Evolutionary conservation across 2,329 filamentous ascomycete genomes (phyloP), one percentile per base, ranked within the genome.

Genomic region (Phialophora chinensis): DNA sequence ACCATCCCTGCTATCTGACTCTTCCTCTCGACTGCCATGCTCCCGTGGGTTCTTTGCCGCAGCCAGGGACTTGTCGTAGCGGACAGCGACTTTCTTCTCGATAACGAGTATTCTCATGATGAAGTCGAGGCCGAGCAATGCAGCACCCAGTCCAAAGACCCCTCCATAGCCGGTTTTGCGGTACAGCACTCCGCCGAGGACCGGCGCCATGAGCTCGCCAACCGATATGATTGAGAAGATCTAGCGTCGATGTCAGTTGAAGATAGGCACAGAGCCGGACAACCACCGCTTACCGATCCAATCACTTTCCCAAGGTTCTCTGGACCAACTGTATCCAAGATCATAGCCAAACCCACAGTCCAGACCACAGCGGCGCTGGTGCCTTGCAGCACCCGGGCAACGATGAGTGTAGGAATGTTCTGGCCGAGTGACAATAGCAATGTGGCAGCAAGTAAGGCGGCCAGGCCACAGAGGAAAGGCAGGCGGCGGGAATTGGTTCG

Each of bases 151-250:
- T 0, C 81, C 83, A 73, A 89, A 89, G 0, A 90, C 86, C 0
- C 86, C 86, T 12, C 76, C 73, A 71, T 86, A 86, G 2, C 87
- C 88, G 0, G 83, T 81, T 71, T 84, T 84, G 31, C 84, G 79
- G 73, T 89, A 90, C 0, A 90, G 74, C 0, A 88, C 72, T 0
- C 88, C 88, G 2, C 88, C 88, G 0, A 88, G 75, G 0, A 87
- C 79, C 0, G 88, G 88, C 0, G 86, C 82, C 17, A 84, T 77
- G 4, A 90, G 76, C 50, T 83, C 82, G 0, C 87, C 87, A 0
- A 87, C 79, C 0, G 84, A 84, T 60, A 88, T 84, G 67, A 89
- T 84, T 66, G 84, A 85, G 74, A 87, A 87, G 7, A 88, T 84
- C 76, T 82, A 61, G 0, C 3, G 6, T 14, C 2, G 2, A 25